Evolutionary conservation across 2,329 filamentous ascomycete species (phyloP), one percentile per base, ranked within the genome.

Genomic region (Aspergillus sclerotialis): DNA sequence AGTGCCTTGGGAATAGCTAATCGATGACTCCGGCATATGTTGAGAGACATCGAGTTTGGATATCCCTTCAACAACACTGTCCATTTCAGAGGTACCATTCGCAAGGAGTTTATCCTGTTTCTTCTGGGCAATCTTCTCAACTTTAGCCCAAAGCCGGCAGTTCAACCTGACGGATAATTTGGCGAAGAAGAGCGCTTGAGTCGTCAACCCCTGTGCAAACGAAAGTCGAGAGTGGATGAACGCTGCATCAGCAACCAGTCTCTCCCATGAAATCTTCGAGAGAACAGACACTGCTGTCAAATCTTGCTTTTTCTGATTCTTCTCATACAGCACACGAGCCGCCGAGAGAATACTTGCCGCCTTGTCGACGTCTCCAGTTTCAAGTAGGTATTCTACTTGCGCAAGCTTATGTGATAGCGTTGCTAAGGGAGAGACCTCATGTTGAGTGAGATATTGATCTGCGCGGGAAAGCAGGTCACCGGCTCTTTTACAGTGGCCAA

Each of bases 381-480:
- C 74, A 12, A 89, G 65, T 17, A 81, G 69, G 55, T 88, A 87
- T 55, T 94, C 85, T 1, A 84, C 80, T 40, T 80, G 78, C 0
- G 79, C 76, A 5, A 94, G 63, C 44, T 88, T 75, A 55, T 82
- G 82, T 21, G 69, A 66, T 10, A 82, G 46, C 17, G 56, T 61
- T 10, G 69, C 64, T 32, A 72, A 59, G 7, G 61, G 58, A 3
- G 69, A 65, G 2, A 68, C 45, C 2, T 56, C 54, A 26, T 59
- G 57, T 7, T 55, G 56, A 8, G 54, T 50, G 5, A 71, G 44
- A 32, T 73, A 69, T 13, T 64, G 58, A 42, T 79, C 72, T 3
- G 78, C 77, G 35, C 73, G 70, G 1, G 72, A 68, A 11, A 95
- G 68, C 2, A 71, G 56, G 4, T 69, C 51, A 5, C 68, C 69